Base-by-base conservation (phyloP, 805 yeast genomes). In the Metschnikowia continentalis region DNA sequence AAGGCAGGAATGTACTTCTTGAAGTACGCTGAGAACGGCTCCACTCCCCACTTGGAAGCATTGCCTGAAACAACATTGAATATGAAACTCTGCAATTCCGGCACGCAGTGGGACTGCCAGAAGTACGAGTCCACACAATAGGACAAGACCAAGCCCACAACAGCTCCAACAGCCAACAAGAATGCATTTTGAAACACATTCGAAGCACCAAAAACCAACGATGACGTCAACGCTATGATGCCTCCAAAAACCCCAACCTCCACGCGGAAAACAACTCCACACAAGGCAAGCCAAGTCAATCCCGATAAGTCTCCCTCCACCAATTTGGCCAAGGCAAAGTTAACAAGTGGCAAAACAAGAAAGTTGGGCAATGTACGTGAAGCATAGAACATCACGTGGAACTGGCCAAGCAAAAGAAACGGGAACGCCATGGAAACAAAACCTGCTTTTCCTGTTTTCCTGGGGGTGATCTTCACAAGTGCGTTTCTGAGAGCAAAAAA, bases 351-450 rank as follows among this genome's bases (percentile, higher is more conserved):
- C 48, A 92, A 70, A 2, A 87, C 90, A 51, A 91, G 70, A 58
- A 86, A 86, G 67, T 92, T 92, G n/a, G 97, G 97, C 51, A 92
- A 72, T 0, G 96, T 82, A 57, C 97, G 76, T 2, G 96, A 77
- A n/a, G 88, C 75, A 64, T 92, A 92, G 70, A 74, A 92, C 53
- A 85, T 68, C 17, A 89, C 54, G 64, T 92, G 97, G 70, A 91
- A 92, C 64, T 90, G 94, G 7, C 86, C 66, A 50, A 79, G 67
- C 37, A 76, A 73, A 50, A 90, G 75, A 2, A 86, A 51, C 20
- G 78, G 70, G 61, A 77, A 89, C 86, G 82, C 81, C 10, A 76
- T 65, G 1, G 57, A 10, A 5, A 67, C 66, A 35, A 50, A 39
- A 48, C 36, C 33, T 61, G 17, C 36, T 35, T 40, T 53, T 60